Evolutionary conservation across 768 basidiomycete species (phyloP).

Genomic region (Albatrellus ellisii): DNA sequence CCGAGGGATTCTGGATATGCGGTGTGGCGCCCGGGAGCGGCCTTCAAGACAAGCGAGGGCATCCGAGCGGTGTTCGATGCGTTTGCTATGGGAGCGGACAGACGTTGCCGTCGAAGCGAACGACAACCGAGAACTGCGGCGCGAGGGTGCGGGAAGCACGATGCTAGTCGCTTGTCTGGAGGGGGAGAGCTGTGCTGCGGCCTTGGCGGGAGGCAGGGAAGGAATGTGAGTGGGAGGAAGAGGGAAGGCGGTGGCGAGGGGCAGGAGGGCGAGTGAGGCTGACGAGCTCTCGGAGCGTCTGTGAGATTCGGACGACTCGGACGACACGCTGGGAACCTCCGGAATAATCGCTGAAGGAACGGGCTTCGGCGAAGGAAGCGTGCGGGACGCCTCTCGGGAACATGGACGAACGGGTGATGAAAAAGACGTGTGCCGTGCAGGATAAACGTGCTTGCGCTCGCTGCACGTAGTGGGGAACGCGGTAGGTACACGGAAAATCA

Average conservation of each 20-base stretch:
- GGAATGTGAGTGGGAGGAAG: neutral
- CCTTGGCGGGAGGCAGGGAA: slow-evolving; percentile 5
- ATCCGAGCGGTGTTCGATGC: slow-evolving; percentile 11
- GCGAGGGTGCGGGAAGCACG: slow-evolving; percentile 15
- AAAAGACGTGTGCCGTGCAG: slow-evolving; percentile 6
- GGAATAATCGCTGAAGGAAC: slow-evolving; percentile 41
- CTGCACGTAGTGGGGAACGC: no score
- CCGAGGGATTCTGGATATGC: slow-evolving; percentile 15
- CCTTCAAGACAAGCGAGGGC: slow-evolving; percentile 59
- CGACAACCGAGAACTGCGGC: slow-evolving; percentile 9
- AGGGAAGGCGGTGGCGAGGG: slow-evolving; percentile 6
- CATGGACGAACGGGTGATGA: slow-evolving; percentile 17
- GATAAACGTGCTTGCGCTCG: neutral
- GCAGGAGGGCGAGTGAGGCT: slow-evolving; percentile 1
- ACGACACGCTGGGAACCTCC: slow-evolving; percentile 23
- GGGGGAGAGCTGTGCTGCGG: slow-evolving; percentile 14
- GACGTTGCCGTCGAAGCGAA: slow-evolving; percentile 10
- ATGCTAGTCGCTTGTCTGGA: slow-evolving; percentile 22
- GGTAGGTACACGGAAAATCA: no score
- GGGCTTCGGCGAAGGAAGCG: slow-evolving; percentile 48
- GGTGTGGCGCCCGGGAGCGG: slow-evolving; percentile 20
- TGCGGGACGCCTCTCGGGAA: slow-evolving; percentile 30
- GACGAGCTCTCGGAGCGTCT: slow-evolving; percentile 3
- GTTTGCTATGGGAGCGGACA: slow-evolving; percentile 9
- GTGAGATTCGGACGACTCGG: no score